A percentile compares a stretch with the other conserved stretches of the same genome.
Evolutionary conservation across 2,329 filamentous ascomycete species (phyloP).

Genomic region (Paracorniculantispora psalliotae): DNA sequence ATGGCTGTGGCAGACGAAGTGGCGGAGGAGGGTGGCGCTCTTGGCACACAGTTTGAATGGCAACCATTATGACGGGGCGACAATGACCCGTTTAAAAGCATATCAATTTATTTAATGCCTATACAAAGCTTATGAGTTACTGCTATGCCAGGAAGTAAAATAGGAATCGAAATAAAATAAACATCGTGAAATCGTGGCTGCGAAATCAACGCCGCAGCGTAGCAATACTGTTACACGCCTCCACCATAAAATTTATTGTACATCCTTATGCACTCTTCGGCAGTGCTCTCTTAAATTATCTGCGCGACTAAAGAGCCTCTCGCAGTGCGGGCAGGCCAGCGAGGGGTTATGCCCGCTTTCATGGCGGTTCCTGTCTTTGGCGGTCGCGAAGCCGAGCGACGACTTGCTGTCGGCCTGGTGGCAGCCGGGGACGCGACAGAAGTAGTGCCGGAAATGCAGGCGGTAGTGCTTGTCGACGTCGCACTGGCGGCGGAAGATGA

Average conservation of each 20-base stretch:
- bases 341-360: neutral
- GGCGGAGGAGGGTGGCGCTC: too few species aligned
- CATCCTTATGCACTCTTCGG: neutral
- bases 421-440: neutral
- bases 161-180: too few species aligned
- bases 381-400: neutral
- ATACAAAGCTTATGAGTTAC: too few species aligned
- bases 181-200: neutral
- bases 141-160: too few species aligned
- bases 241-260: neutral
- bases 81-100: too few species aligned
- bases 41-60: too few species aligned
- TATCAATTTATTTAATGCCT: too few species aligned
- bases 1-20: too few species aligned
- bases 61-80: too few species aligned
- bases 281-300: neutral
- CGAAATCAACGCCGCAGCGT: neutral
- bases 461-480: neutral
- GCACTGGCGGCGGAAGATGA: neutral
- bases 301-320: neutral
- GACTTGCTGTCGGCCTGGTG: neutral
- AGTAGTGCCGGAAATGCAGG: neutral
- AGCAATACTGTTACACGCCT: too few species aligned
- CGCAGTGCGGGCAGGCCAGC: neutral
- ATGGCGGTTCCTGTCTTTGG: neutral